Percentiles rank a stretch among this genome's conserved stretches.
These are phyloP conservation scores for Morella rubra DNA, from an alignment of 306 rosid genomes.

Conservation along the genomic window DNA sequence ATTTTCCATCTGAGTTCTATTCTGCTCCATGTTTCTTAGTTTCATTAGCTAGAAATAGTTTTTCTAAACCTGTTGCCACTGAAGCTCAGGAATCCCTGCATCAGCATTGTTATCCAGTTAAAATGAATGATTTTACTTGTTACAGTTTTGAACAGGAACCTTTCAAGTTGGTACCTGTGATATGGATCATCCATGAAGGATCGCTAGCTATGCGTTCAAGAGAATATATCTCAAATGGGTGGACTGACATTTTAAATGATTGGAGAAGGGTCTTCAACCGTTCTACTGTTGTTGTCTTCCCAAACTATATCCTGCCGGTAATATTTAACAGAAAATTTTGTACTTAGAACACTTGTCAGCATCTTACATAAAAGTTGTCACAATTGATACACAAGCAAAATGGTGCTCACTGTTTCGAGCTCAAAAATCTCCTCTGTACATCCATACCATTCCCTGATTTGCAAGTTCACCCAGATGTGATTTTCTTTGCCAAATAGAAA, in stretches of 20 bases:
- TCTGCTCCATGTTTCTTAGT: background rate
- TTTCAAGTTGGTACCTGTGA: slow-evolving; percentile 81
- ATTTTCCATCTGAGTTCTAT: background rate
- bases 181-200: slow-evolving; percentile 84
- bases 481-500: slow-evolving; percentile 14
- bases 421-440: slow-evolving; percentile 3
- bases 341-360: background rate
- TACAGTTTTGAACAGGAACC: slow-evolving; percentile 97
- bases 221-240: slow-evolving; percentile 49
- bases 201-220: slow-evolving; percentile 72
- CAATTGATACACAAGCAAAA: background rate
- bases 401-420: background rate
- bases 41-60: background rate
- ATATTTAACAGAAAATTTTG: slow-evolving; percentile 34
- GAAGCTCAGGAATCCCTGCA: slow-evolving; percentile 14
- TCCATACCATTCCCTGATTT: background rate
- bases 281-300: slow-evolving; percentile 87
- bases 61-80: background rate
- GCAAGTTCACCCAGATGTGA: slow-evolving; percentile 8
- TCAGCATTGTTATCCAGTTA: slow-evolving; percentile 28
- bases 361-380: slow-evolving; percentile 17
- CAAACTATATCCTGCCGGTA: slow-evolving; percentile 90
- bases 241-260: slow-evolving; percentile 70
- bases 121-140: slow-evolving; percentile 58
- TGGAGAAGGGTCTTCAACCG: slow-evolving; percentile 91